phyloP scores from a whole-genome alignment of 1,139 yeast genomes.

The Zygoascus hellenicus region DNA sequence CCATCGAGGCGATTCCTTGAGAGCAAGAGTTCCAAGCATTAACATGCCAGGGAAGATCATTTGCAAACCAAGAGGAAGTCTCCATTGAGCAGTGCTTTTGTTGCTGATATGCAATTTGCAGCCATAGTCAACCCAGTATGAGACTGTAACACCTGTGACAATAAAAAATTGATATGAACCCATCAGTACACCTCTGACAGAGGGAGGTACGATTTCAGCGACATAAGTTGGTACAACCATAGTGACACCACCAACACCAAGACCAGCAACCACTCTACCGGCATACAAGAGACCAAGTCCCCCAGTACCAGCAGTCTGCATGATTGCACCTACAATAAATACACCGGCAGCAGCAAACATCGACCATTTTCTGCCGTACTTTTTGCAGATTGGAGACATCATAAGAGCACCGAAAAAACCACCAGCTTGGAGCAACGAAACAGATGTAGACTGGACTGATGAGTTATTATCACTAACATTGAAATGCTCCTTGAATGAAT shows the following conservation, averaged over 20 bases:
- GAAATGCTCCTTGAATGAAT: slow-evolving; percentile 36
- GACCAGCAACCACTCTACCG: slow-evolving; percentile 40
- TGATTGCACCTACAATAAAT: slow-evolving; percentile 74
- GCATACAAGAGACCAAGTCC: slow-evolving; percentile 46
- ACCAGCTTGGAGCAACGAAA: slow-evolving; percentile 45
- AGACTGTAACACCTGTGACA: slow-evolving; percentile 46
- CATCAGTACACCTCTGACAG: slow-evolving; percentile 42
- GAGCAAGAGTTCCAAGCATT: slow-evolving; percentile 41
- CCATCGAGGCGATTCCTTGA: slow-evolving; percentile 52
- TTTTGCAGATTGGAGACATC: slow-evolving; percentile 40
- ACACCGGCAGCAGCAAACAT: slow-evolving; percentile 72
- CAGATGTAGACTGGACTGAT: slow-evolving; percentile 34
- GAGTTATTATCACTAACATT: slow-evolving; percentile 29
- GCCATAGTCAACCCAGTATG: slow-evolving; percentile 32
- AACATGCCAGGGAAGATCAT: slow-evolving; percentile 41
- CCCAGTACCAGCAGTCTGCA: slow-evolving; percentile 61
- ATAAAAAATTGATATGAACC: slow-evolving; percentile 15
- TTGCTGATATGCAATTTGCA: slow-evolving; percentile 17
- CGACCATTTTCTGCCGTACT: slow-evolving; percentile 73
- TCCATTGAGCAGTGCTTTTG: slow-evolving; percentile 20
- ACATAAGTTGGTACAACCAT: slow-evolving; percentile 61
- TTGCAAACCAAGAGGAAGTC: slow-evolving; percentile 36
- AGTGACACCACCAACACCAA: slow-evolving; percentile 57
- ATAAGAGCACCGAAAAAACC: slow-evolving; percentile 45
- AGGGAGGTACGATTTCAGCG: slow-evolving; percentile 56